A percentile compares a stretch with the other conserved stretches of the same genome.
Conservation (phyloP, 305 asterid species). For the Stenogyne calaminthoides region DNA sequence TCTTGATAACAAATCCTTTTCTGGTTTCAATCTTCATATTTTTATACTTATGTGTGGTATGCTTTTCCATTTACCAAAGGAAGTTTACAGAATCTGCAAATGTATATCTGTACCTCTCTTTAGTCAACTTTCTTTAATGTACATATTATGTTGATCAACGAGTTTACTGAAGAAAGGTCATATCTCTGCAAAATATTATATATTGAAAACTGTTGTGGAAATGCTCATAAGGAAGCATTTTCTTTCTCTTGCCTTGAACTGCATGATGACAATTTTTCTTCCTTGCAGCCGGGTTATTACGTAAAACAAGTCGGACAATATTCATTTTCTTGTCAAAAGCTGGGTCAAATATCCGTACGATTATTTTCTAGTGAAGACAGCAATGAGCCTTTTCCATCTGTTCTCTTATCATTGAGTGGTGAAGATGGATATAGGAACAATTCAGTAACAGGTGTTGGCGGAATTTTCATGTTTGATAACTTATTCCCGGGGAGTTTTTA, state of each 20-base stretch:
- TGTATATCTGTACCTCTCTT: conserved; percentile 6
- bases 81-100: conserved; percentile 10
- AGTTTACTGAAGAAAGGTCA: conserved; percentile 7
- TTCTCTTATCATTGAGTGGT: conserved; percentile 93
- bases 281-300: conserved; percentile 86
- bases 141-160: conserved; percentile 10
- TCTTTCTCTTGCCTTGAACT: conserved; percentile 18
- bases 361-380: conserved; percentile 67
- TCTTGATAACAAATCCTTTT: conserved; percentile 6
- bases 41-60: background rate
- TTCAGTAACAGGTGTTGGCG: conserved; percentile 83
- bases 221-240: conserved; percentile 17
- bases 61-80: background rate
- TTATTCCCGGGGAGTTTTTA: conserved; percentile 96
- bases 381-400: conserved; percentile 81
- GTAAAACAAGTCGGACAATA: conserved; percentile 69
- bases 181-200: background rate
- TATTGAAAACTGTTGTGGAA: conserved; percentile 14
- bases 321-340: conserved; percentile 92
- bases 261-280: conserved; percentile 32
- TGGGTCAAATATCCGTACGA: conserved; percentile 75
- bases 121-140: conserved; percentile 17
- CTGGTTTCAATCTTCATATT: conserved; percentile 10
- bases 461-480: conserved; percentile 68
- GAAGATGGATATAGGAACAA: conserved; percentile 99